A percentile compares a stretch with the other conserved stretches of the same genome.
phyloP scores from a whole-genome alignment of 345 rosid genomes.

The Turnera subulata region DNA sequence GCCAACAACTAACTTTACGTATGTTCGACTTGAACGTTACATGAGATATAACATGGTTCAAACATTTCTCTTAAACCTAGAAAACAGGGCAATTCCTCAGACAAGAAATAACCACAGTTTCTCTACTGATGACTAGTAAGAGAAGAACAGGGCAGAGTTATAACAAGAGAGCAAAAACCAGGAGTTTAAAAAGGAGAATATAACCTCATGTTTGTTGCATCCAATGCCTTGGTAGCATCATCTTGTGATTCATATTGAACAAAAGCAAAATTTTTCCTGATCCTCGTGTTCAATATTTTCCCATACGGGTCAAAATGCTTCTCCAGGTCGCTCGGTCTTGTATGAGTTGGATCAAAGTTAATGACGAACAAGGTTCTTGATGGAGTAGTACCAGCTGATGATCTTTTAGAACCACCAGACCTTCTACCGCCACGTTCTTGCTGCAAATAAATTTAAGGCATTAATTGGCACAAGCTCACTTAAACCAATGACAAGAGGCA shows the following conservation, averaged over 20 bases:
- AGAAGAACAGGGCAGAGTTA: too few species aligned
- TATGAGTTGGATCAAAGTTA: conserved; percentile 67
- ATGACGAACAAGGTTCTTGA: conserved; percentile 86
- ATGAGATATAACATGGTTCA: too few species aligned
- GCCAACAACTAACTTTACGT: too few species aligned
- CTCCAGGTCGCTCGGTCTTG: conserved; percentile 77
- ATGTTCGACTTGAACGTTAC: too few species aligned
- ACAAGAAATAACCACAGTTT: too few species aligned
- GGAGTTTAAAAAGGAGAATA: background rate
- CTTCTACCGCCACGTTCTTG: conserved; percentile 62
- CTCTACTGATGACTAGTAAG: too few species aligned
- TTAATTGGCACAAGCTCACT: background rate
- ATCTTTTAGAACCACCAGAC: conserved; percentile 57
- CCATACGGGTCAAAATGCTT: conserved; percentile 87
- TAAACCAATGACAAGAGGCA: background rate
- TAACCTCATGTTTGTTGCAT: conserved; percentile 68
- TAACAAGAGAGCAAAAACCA: too few species aligned
- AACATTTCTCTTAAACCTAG: too few species aligned
- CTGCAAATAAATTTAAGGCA: conserved; percentile 23
- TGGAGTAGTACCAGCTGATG: conserved; percentile 53
- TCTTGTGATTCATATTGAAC: conserved; percentile 77
- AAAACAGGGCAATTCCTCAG: too few species aligned
- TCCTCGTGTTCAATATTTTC: conserved; percentile 70
- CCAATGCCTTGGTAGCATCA: conserved; percentile 77
- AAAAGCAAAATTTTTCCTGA: conserved; percentile 83